Evolutionary conservation across 2,329 filamentous ascomycete genomes (phyloP), one percentile per base, ranked within the genome.

Genomic region (Botrytis cinerea): DNA sequence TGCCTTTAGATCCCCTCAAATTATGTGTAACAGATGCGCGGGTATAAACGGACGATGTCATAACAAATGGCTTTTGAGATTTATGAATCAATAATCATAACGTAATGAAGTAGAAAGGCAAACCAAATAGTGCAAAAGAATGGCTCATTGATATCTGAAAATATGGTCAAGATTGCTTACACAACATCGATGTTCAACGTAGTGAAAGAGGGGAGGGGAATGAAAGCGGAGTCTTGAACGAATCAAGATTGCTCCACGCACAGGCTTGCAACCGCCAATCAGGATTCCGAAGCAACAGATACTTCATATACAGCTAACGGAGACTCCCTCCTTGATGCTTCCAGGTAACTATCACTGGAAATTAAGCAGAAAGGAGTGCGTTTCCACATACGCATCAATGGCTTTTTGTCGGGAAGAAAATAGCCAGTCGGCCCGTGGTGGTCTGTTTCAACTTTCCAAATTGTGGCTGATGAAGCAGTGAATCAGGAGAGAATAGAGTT

Each of bases 161-260:
- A 48, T 68, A 43, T 57, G 66, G 66, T 68, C 32, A 57, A 43
- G 35, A 25, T 32, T 68, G 35, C n/a, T 68, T 68, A 68, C 66
- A 68, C 66, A 32, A 54, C 66, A 68, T 68, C 25, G 5, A 68
- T 57, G 40, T 68, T 68, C 32, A 2, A 68, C 32, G 40, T 68
- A 1, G 48, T 38, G 35, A 54, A 68, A 68, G 48, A 57, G 48
- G 66, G 64, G 64, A 22, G 35, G 35, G 38, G 38, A 68, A 32
- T 43, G 25, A 62, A 62, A 40, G 8, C n/a, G 48, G 14, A 68
- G 48, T 35, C 48, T 54, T 43, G 35, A 18, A 22, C 25, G 25
- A 40, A 40, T 51, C 10, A 20, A 40, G 32, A n/a, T 38, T n/a
- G 12, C 63, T 51, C 16, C 32, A 38, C 20, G 20, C 59, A 61